phyloP scores from a whole-genome alignment of 495 filamentous ascomycete species.

The Halenospora varia region DNA sequence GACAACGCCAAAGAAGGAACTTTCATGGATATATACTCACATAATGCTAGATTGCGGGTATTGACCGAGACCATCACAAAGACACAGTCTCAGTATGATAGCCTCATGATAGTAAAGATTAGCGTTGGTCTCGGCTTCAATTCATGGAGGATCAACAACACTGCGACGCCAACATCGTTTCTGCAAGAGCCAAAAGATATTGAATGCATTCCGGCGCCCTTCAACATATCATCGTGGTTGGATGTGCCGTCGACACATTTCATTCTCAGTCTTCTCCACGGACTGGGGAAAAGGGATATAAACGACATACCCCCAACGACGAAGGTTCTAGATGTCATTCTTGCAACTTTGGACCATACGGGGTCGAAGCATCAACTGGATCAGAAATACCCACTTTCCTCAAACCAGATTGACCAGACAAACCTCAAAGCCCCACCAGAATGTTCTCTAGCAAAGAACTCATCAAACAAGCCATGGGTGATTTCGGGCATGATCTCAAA shows the following conservation, averaged over 20 bases:
- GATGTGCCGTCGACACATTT: not conserved
- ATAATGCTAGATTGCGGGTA: not conserved
- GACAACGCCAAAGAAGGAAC: not conserved
- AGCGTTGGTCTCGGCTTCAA: not conserved
- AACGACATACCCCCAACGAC: not conserved
- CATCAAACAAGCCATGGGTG: not conserved
- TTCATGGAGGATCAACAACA: conserved; percentile 4
- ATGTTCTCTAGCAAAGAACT: not conserved
- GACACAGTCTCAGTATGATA: not conserved
- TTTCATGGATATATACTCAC: conserved; percentile 1
- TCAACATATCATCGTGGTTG: not conserved
- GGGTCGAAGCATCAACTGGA: not conserved
- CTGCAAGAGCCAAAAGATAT: conserved; percentile 2
- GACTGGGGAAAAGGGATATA: not conserved
- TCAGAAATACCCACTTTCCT: not conserved
- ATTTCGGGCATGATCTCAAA: not conserved
- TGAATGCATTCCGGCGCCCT: not conserved
- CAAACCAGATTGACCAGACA: not conserved
- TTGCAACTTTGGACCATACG: not conserved
- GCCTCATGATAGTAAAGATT: not conserved
- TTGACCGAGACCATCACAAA: not conserved
- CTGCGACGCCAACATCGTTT: not conserved
- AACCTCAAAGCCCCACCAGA: not conserved
- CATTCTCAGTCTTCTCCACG: not conserved
- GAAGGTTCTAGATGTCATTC: not conserved